A percentile compares a stretch with the other conserved stretches of the same genome.
These are phyloP conservation scores for Oryza rufipogon DNA, from an alignment of 176 grass and related monocot genomes.

Conservation along the genomic window DNA sequence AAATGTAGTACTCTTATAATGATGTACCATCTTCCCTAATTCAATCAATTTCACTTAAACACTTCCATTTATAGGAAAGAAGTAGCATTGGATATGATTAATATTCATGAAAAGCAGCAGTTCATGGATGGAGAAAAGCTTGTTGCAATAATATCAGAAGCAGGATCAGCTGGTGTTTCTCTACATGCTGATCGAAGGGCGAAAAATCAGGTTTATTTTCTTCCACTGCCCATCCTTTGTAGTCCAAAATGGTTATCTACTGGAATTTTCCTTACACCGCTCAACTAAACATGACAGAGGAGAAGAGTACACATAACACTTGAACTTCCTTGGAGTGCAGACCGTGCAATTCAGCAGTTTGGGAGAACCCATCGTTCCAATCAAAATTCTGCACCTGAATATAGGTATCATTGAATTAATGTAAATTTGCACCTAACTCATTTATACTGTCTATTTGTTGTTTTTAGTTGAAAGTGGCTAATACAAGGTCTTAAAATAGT, in stretches of 20 bases:
- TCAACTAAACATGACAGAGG: conserved; percentile 53
- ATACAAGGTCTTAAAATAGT: background rate
- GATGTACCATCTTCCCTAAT: conserved; percentile 26
- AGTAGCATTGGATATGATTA: conserved; percentile 93
- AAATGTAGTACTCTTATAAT: conserved; percentile 10
- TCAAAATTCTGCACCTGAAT: conserved; percentile 96
- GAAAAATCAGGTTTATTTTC: conserved; percentile 69
- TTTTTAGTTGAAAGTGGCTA: conserved; percentile 9
- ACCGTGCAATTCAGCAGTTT: conserved; percentile 97
- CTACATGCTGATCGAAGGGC: conserved; percentile 87
- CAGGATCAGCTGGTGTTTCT: conserved; percentile 91
- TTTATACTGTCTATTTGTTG: conserved; percentile 9
- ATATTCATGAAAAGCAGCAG: conserved; percentile 92
- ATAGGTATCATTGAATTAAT: conserved; percentile 62
- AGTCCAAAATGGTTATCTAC: background rate
- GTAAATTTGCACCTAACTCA: conserved; percentile 1
- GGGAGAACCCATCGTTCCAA: conserved; percentile 99
- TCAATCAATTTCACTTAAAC: conserved; percentile 20
- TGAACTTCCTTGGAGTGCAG: conserved; percentile 99
- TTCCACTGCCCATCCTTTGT: conserved; percentile 10
- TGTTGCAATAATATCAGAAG: conserved; percentile 94
- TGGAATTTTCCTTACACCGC: conserved; percentile 18
- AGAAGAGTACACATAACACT: conserved; percentile 98
- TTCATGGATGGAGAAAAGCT: conserved; percentile 92
- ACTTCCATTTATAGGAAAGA: conserved; percentile 62